Evolutionary conservation across 495 filamentous ascomycete genomes (phyloP), one percentile per base, ranked within the genome.

Genomic region (Podospora sp.): DNA sequence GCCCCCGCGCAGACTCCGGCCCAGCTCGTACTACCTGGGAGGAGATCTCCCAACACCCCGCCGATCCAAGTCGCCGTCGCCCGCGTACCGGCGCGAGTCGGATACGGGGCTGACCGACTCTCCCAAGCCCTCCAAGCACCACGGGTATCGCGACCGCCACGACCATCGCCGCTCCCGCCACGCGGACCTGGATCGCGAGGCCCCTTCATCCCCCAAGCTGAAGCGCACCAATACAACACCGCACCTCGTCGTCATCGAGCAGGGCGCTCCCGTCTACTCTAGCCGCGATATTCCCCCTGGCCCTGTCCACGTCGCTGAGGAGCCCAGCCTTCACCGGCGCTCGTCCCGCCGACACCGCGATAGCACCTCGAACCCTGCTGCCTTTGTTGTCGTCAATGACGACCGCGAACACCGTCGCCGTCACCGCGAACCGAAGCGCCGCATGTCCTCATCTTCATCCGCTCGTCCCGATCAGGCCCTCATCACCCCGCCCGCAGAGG

Each of bases 11-110:
- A 4, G 69, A 71, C 58, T 72, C 63, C 60, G 63, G 14, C 73
- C 70, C n/a, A 65, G 66, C 26, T 66, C 73, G 1, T 70, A 69
- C 68, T 73, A 72, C 65, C 40, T 25, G 27, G 63, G 70, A 46
- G 40, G 40, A 24, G 59, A 74, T 33, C 72, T 75, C 5, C 79
- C 79, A 20, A 76, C 78, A 4, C 71, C 77, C 1, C 77, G 68
- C 33, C 66, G 72, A 40, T 81, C 79, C 61, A 79, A 80, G 63
- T 82, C 80, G 20, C 79, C 78, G 3, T 76, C 80, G 3, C 73
- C 78, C 14, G 73, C 75, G 2, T 65, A 76, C 74, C 73, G 76
- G 58, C 76, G 72, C 22, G 68, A 72, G 21, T 73, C 76, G 9
- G 69, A 70, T 3, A 64, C 73, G 62, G 49, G 14, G 40, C 33